Conservation (phyloP, 257 asterid species). For the Fraxinus excelsior region DNA sequence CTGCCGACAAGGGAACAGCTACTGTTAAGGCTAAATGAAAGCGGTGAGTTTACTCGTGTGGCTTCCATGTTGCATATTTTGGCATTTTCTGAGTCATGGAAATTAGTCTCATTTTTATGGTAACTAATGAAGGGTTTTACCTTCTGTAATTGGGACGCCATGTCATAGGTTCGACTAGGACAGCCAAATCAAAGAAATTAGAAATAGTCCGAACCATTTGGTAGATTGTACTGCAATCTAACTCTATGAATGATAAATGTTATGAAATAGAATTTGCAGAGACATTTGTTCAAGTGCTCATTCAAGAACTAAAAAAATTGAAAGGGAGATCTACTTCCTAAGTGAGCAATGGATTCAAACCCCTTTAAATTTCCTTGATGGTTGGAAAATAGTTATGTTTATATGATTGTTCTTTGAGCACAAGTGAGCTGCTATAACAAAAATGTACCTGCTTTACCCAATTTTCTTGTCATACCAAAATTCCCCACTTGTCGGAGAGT, state of each 20-base stretch:
- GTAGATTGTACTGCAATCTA: too few relatives aligned
- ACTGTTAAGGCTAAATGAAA: constrained; percentile 73
- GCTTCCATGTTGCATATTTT: not conserved
- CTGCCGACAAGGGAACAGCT: constrained; percentile 91
- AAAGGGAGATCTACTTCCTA: too few relatives aligned
- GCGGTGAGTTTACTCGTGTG: constrained; percentile 44
- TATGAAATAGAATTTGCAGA: too few relatives aligned
- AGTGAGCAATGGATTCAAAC: too few relatives aligned
- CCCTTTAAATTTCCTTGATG: too few relatives aligned
- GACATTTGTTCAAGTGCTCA: too few relatives aligned
- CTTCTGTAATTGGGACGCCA: not conserved
- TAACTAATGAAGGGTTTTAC: not conserved
- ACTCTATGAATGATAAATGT: too few relatives aligned
- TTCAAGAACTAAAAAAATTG: too few relatives aligned
- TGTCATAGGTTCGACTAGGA: not conserved
- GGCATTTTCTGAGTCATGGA: too few relatives aligned
- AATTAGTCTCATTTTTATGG: not conserved
- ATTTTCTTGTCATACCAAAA: not conserved
- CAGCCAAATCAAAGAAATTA: too few relatives aligned
- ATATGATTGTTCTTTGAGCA: not conserved
- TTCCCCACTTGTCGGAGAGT: not conserved
- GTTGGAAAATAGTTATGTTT: not conserved
- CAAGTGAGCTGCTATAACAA: not conserved
- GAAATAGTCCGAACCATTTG: too few relatives aligned
- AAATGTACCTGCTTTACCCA: not conserved